These are phyloP conservation scores for Crithidia brevicula DNA, from an alignment of 208 protist genomes.

Conservation along the genomic window DNA sequence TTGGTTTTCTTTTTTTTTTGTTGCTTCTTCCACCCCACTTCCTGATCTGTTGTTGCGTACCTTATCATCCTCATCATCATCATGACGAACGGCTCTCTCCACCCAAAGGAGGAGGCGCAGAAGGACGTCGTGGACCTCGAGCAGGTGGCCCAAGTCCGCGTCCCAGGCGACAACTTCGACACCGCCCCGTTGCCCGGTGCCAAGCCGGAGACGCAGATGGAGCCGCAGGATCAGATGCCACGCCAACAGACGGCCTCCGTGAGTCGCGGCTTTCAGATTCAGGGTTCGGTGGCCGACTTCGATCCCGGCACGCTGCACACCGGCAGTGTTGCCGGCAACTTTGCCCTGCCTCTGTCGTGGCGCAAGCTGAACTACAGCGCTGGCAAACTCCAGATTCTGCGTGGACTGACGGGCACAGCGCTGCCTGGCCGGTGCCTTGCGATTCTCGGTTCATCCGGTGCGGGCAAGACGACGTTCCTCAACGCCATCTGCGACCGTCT, in stretches of 20 bases:
- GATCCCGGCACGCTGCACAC: slow-evolving; percentile 32
- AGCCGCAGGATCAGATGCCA: background rate
- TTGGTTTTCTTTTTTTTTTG: background rate
- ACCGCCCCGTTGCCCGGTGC: background rate
- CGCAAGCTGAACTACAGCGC: slow-evolving; percentile 69
- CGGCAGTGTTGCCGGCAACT: slow-evolving; percentile 39
- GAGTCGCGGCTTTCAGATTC: slow-evolving; percentile 31
- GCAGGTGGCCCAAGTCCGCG: background rate
- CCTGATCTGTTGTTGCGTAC: background rate
- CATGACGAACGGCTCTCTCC: background rate
- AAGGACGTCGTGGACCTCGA: background rate
- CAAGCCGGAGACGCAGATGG: background rate
- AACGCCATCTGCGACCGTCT: slow-evolving; percentile 82
- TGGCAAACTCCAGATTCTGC: slow-evolving; percentile 55
- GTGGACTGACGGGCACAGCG: slow-evolving; percentile 71
- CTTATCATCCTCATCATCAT: background rate
- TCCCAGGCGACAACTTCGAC: too few relatives aligned
- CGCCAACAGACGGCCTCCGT: slow-evolving; percentile 8
- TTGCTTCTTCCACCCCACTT: background rate
- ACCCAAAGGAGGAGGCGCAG: background rate
- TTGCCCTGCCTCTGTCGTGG: slow-evolving; percentile 76
- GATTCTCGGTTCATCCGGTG: slow-evolving; percentile 82
- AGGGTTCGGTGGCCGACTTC: slow-evolving; percentile 61
- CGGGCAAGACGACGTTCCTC: slow-evolving; percentile 91
- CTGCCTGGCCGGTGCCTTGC: slow-evolving; percentile 77